A percentile compares a stretch with the other conserved stretches of the same genome.
Evolutionary conservation across 2,329 filamentous ascomycete species (phyloP).

Genomic region (Hymenoscyphus fraxineus): DNA sequence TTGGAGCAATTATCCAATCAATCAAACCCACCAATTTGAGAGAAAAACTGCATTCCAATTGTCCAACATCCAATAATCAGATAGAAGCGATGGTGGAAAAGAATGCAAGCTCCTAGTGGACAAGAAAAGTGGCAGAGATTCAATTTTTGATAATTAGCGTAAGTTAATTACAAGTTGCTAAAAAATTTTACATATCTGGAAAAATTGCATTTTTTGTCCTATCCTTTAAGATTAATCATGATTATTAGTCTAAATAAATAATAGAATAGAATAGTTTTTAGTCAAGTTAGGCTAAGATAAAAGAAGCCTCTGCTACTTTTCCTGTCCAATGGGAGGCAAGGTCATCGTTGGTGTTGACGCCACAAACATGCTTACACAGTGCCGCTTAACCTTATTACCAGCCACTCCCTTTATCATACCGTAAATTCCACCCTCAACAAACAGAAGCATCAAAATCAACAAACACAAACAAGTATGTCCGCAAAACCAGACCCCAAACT

Average conservation of each 20-base stretch:
- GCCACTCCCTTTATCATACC: neutral
- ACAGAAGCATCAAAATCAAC: neutral
- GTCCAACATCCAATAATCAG: neutral
- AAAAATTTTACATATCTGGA: too few species aligned
- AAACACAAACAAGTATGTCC: conserved; percentile 2
- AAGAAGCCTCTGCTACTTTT: too few species aligned
- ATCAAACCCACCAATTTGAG: neutral
- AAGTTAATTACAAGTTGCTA: too few species aligned
- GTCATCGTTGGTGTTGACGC: neutral
- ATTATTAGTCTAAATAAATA: too few species aligned
- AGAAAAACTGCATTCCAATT: neutral
- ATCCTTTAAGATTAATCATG: too few species aligned
- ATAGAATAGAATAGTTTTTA: too few species aligned
- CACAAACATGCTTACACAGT: neutral
- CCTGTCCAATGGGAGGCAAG: too few species aligned
- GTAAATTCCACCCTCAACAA: neutral
- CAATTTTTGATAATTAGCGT: too few species aligned
- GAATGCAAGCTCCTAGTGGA: neutral
- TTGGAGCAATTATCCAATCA: neutral
- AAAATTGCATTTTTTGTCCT: too few species aligned
- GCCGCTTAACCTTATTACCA: neutral
- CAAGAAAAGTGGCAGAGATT: too few species aligned
- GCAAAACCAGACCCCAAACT: conserved; percentile 25
- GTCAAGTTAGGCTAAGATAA: too few species aligned
- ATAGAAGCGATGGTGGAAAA: neutral